These are phyloP conservation scores for Populus alba DNA, from an alignment of 345 rosid species.

Conservation along the genomic window DNA sequence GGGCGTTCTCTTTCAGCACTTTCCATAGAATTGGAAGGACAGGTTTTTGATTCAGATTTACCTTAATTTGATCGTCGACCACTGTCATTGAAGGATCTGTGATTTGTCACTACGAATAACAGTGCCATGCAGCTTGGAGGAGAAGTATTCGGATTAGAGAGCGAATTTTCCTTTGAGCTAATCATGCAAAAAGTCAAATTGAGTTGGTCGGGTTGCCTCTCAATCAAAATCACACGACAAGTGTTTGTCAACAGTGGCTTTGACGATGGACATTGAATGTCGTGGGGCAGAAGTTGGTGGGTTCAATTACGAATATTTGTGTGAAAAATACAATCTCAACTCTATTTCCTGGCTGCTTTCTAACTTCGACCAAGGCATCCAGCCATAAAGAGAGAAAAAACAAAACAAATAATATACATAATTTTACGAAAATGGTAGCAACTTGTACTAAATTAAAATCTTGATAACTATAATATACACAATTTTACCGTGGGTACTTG, in stretches of 20 bases:
- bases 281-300: constrained; percentile 2
- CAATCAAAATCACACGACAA: constrained; percentile 10
- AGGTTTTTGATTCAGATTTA: neutral
- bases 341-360: neutral
- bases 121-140: neutral
- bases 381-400: no score
- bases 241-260: constrained; percentile 4
- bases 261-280: neutral
- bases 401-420: no score
- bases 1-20: neutral
- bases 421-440: neutral
- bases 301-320: neutral
- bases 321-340: neutral
- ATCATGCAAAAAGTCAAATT: neutral
- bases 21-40: neutral
- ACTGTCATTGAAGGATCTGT: neutral
- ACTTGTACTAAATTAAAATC: neutral
- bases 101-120: neutral
- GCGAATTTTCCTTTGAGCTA: neutral
- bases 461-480: no score
- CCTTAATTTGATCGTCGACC: no score
- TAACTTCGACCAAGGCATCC: no score
- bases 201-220: constrained; percentile 21
- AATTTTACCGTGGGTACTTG: neutral
- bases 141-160: neutral